Evolutionary conservation across 768 basidiomycete genomes (phyloP).

Genomic region (Cyclocybe cylindracea): DNA sequence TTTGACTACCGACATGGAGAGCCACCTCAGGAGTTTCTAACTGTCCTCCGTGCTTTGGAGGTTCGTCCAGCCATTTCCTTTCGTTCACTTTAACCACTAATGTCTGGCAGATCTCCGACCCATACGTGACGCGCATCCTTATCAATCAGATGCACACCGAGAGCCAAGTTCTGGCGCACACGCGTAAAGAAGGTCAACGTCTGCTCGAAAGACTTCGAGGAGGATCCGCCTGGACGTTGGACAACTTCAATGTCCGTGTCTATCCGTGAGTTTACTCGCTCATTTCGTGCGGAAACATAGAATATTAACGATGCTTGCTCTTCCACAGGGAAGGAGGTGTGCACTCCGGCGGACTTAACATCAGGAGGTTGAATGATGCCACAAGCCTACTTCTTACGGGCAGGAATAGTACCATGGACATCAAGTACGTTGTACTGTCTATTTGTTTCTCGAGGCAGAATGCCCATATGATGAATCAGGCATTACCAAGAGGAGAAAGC

Average conservation of each 20-base stretch:
- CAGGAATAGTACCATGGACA: slow-evolving; percentile 48
- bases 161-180: slow-evolving; percentile 60
- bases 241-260: slow-evolving; percentile 62
- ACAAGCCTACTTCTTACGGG: slow-evolving; percentile 54
- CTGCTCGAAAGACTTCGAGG: slow-evolving; percentile 41
- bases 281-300: background rate
- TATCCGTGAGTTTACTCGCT: slow-evolving; percentile 51
- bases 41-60: slow-evolving; percentile 80
- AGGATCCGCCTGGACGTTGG: slow-evolving; percentile 62
- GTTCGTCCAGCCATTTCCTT: slow-evolving; percentile 40
- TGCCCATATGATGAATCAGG: too few relatives aligned
- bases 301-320: background rate
- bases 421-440: slow-evolving; percentile 36
- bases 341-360: slow-evolving; percentile 42
- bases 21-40: slow-evolving; percentile 59
- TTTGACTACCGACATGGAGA: slow-evolving; percentile 84
- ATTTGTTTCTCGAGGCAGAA: background rate
- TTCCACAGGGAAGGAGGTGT: slow-evolving; percentile 66
- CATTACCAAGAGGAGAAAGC: slow-evolving; percentile 43
- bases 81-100: too few relatives aligned
- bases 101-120: slow-evolving; percentile 64
- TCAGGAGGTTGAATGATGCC: slow-evolving; percentile 30
- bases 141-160: slow-evolving; percentile 80
- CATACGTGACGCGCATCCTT: slow-evolving; percentile 75
- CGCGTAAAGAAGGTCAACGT: slow-evolving; percentile 64